Evolutionary conservation across 768 basidiomycete genomes (phyloP), one percentile per base, ranked within the genome.

Genomic region (Collybia sordida): DNA sequence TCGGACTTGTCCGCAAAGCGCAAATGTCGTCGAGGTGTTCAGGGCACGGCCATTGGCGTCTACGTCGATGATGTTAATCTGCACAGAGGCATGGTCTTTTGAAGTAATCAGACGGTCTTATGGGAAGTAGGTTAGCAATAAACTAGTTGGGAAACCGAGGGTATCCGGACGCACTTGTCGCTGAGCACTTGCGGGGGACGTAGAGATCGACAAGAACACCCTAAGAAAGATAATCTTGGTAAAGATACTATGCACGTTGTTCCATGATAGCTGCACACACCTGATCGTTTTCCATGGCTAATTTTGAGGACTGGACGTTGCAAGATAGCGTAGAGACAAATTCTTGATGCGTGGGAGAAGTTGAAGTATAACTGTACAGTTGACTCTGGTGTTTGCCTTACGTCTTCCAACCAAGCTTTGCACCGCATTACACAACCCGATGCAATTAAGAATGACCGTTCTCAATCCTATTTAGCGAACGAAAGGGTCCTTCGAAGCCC

Each of bases 141-240:
- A 41, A 42, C 34, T 45, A 38, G 31, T 36, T 18, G 22, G n/a
- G 11, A 25, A 22, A 3, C 21, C 28, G 49, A 37, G 19, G 45
- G 7, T 18, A 47, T 28, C 8, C 52, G 52, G 51, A 83, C 91
- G 68, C 66, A 97, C 94, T 95, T 62, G 94, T 96, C 47, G 95
- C 94, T 68, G 93, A 85, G 72, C 97, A 98, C 75, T 98, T 98
- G 82, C 97, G 92, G 73, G 97, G 97, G 67, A 98, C 95, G 79
- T 99, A 99, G 75, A 99, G 94, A 82, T 98, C 97, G 68, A 99
- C 97, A 72, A 99, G 95, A 70, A 91, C 80, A 76, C 97, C 96
- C 92, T 97, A 55, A 35, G 58, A 50, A 9, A 36, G 17, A 1
- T 2, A 36, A 38, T 9, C n/a, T 2, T 5, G n/a, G 7, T 24